These are phyloP conservation scores for Epichloe brachyelytri DNA, from an alignment of 2,329 filamentous ascomycete species.

Conservation along the genomic window DNA sequence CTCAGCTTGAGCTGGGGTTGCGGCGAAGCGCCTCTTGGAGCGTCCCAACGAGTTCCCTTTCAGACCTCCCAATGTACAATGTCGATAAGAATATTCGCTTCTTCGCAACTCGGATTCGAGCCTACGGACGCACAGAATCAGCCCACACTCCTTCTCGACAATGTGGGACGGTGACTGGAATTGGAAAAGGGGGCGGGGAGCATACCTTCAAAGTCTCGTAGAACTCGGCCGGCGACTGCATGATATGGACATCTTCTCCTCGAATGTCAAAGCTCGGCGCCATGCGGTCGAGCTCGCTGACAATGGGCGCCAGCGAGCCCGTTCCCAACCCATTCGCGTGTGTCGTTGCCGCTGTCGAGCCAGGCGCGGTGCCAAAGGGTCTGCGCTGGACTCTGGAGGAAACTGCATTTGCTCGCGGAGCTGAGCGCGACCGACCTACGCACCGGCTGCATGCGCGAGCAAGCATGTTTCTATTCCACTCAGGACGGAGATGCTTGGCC, in stretches of 20 bases:
- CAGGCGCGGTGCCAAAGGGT: slow-evolving; percentile 24
- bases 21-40: slow-evolving; percentile 60
- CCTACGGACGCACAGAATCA: slow-evolving; percentile 26
- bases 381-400: slow-evolving; percentile 24
- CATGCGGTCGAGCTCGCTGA: slow-evolving; percentile 69
- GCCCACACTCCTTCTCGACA: too few species aligned
- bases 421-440: slow-evolving; percentile 13
- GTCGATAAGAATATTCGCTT: slow-evolving; percentile 84
- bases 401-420: slow-evolving; percentile 2
- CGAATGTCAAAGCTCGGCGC: slow-evolving; percentile 82
- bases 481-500: not conserved
- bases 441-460: slow-evolving; percentile 22
- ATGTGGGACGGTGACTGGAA: too few species aligned
- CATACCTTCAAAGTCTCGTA: slow-evolving; percentile 78
- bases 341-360: slow-evolving; percentile 19
- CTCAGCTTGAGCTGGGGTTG: slow-evolving; percentile 68
- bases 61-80: slow-evolving; percentile 87
- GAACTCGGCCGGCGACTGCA: slow-evolving; percentile 75
- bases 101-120: slow-evolving; percentile 70
- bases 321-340: slow-evolving; percentile 10
- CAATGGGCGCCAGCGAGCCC: slow-evolving; percentile 39
- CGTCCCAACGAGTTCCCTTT: slow-evolving; percentile 74
- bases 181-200: too few species aligned
- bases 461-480: slow-evolving; percentile 15
- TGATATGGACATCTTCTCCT: slow-evolving; percentile 66